phyloP scores from a whole-genome alignment of 352 stramenopile species.

The Halophytophthora batemanensis region DNA sequence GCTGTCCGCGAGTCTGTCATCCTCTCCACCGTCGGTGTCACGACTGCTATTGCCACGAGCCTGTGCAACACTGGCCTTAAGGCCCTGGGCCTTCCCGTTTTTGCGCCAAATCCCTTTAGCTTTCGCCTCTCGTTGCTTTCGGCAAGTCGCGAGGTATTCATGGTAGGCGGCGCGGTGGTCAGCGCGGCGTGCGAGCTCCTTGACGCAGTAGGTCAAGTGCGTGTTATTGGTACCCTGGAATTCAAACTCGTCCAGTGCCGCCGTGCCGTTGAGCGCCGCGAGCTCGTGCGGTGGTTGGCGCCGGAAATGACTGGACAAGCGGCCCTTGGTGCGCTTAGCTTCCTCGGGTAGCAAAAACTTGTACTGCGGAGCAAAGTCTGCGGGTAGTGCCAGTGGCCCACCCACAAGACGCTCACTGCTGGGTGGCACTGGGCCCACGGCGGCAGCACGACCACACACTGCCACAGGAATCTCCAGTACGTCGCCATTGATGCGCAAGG shows the following conservation, averaged over 20 bases:
- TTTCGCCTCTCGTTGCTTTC: constrained; percentile 33
- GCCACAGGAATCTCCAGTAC: constrained; percentile 55
- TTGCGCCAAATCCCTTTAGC: constrained; percentile 6
- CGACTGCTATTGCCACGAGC: constrained; percentile 31
- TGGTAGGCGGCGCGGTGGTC: constrained; percentile 73
- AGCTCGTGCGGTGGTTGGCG: constrained; percentile 64
- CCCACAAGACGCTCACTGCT: constrained; percentile 34
- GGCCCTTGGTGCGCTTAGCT: constrained; percentile 55
- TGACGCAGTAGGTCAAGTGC: constrained; percentile 84
- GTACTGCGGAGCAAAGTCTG: constrained; percentile 85
- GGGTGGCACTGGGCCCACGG: constrained; percentile 37
- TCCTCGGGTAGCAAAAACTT: constrained; percentile 88
- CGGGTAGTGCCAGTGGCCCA: constrained; percentile 63
- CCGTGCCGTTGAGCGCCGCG: constrained; percentile 61
- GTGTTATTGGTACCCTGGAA: constrained; percentile 84
- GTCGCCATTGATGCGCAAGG: constrained; percentile 44
- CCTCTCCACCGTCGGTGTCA: constrained; percentile 19
- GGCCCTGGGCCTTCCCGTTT: constrained; percentile 24
- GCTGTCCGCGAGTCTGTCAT: constrained; percentile 3
- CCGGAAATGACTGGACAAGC: constrained; percentile 43
- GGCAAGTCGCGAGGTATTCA: constrained; percentile 52
- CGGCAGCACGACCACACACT: constrained; percentile 62
- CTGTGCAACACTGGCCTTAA: constrained; percentile 51
- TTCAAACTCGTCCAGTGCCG: constrained; percentile 76
- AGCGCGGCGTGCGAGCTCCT: constrained; percentile 64